Base-by-base conservation (phyloP, 257 asterid species). In the Gardenia jasminoides region DNA sequence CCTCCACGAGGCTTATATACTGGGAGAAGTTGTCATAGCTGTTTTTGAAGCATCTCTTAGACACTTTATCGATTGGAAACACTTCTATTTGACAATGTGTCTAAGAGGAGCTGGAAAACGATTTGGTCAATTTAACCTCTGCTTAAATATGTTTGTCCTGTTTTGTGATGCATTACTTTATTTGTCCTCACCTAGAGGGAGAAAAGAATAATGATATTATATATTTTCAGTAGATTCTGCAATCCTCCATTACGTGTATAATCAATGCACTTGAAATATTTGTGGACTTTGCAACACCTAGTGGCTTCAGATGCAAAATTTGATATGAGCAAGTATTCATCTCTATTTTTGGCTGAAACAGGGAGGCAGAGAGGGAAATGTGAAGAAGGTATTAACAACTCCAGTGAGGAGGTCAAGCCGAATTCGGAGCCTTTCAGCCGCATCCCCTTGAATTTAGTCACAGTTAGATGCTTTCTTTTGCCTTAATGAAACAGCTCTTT, bases 321-420 rank as follows among this genome's bases (percentile, higher is more conserved):
- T 39, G 67, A 24, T 69, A 15, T 2, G 7, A 78, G 36, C 44
- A 44, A n/a, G 75, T 52, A n/a, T 12, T 44, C 9, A 69, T 62
- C 19, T 76, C 26, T 15, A 31, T 20, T 76, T 43, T 83, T 56
- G 54, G 76, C 36, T 80, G 82, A 76, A 78, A 48, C 82, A 93
- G 96, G 92, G 89, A 65, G 80, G 80, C 52, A 86, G 67, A 76
- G 83, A 82, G 66, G 83, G 83, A 82, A 91, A 86, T 76, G 82
- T 82, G 81, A 75, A 70, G 81, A 75, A 70, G 80, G 20, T 41
- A 28, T 79, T 79, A 61, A 48, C 84, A 52, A 91, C 95, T 79
- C 93, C 97, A 15, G 88, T 91, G 7, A 91, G 98, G 87, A 86
- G 96, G 78, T 93, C 98, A 41, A 85, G 87, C 77, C 84, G 96